Conservation (phyloP, 257 asterid genomes). For the Solanum stenotomum region DNA sequence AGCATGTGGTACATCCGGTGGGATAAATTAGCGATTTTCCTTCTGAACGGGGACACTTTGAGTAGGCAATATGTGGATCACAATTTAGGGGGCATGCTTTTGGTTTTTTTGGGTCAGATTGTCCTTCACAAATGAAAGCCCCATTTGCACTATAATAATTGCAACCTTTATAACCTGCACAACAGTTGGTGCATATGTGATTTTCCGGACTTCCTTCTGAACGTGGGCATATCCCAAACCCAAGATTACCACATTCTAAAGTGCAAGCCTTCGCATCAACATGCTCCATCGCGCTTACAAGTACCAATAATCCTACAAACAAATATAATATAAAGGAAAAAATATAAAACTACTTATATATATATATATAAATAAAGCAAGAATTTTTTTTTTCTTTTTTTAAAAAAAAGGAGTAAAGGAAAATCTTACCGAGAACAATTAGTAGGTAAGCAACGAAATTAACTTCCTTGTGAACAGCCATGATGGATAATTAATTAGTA, state of each 20-base stretch:
- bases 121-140: not conserved
- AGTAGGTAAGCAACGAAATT: not conserved
- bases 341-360: not conserved
- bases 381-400: not conserved
- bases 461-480: slow-evolving; percentile 5
- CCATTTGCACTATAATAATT: not conserved
- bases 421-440: not conserved
- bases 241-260: not conserved
- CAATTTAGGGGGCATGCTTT: not conserved
- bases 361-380: not conserved
- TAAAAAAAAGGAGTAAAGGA: not conserved
- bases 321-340: not conserved
- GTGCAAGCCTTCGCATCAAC: not conserved
- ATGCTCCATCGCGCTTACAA: too few relatives aligned
- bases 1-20: not conserved
- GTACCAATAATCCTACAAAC: not conserved
- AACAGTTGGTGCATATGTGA: not conserved
- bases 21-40: not conserved
- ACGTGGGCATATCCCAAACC: not conserved
- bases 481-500: not conserved
- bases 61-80: not conserved
- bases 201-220: not conserved
- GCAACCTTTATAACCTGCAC: not conserved
- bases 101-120: not conserved
- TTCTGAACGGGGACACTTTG: not conserved